These are phyloP conservation scores for Auriscalpium vulgare DNA, from an alignment of 768 basidiomycete genomes.

Conservation along the genomic window DNA sequence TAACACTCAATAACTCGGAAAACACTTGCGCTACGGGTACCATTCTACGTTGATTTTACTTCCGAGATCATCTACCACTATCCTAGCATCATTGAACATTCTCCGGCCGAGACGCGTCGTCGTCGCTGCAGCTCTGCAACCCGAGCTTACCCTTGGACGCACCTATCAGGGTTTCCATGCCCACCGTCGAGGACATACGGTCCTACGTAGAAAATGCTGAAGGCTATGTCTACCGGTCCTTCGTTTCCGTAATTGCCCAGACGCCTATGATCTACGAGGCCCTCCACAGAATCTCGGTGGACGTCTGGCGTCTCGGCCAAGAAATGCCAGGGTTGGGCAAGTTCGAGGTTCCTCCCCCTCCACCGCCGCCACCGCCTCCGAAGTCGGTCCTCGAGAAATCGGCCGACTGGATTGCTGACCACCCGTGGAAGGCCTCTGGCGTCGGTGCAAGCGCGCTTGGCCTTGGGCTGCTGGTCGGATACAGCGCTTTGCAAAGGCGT, in stretches of 20 bases:
- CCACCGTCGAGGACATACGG: conserved; percentile 10
- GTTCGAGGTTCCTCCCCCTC: conserved; percentile 68
- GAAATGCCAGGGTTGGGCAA: conserved; percentile 58
- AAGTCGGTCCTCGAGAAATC: conserved; percentile 38
- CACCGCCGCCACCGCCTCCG: conserved; percentile 44
- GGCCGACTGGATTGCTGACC: conserved; percentile 41
- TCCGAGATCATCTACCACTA: too few species aligned
- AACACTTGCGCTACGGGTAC: too few species aligned
- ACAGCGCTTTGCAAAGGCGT: conserved; percentile 24
- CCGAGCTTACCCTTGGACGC: too few species aligned
- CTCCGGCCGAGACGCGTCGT: too few species aligned
- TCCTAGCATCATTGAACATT: too few species aligned
- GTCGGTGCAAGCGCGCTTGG: conserved; percentile 53
- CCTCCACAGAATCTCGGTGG: too few species aligned
- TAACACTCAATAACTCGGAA: too few species aligned
- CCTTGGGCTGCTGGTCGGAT: conserved; percentile 57
- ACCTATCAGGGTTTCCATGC: neutral
- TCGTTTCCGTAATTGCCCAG: too few species aligned
- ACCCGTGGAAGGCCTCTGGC: conserved; percentile 56
- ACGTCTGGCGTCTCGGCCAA: conserved; percentile 71
- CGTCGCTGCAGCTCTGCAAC: too few species aligned
- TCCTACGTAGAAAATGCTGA: conserved; percentile 44
- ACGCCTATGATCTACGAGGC: too few species aligned
- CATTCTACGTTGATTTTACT: too few species aligned
- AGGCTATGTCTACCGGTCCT: too few species aligned